Base-by-base conservation (phyloP, 2,329 filamentous ascomycete genomes). In the Blastomyces gilchristii region DNA sequence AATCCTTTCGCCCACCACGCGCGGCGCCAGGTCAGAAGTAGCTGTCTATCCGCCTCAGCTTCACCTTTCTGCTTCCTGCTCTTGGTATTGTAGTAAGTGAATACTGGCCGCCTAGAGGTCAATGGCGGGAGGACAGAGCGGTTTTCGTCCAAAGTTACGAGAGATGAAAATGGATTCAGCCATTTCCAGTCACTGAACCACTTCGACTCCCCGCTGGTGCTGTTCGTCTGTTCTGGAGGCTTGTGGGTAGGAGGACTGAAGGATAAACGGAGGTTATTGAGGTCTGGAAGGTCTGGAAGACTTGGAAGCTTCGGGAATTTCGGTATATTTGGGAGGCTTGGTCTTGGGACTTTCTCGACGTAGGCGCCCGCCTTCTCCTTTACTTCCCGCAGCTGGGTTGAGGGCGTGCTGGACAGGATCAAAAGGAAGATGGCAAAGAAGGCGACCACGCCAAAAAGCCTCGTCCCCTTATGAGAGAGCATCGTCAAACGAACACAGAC, bases 1-100 rank as follows among this genome's bases (percentile, higher is more conserved):
- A 97, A 97, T 12, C 93, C 94, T 70, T 95, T 86, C 0, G 92
- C 91, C 90, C 91, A 97, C 91, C 93, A 97, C 2, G 93, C 92
- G 56, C 91, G 84, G 65, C 92, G 84, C 94, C 94, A 97, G 61
- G 89, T 88, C 63, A 96, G 79, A 58, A 97, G 81, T 64, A 97
- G 78, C 64, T 87, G 83, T 71, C 87, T 87, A 73, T 97, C 90
- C 3, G 90, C 89, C 64, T 88, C 83, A 68, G 84, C 84, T 60
- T 84, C 82, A 22, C 83, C 82, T 58, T 83, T 80, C 41, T 88
- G 83, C 74, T 87, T 87, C 69, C 81, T 81, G 22, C 80, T 74
- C 4, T 83, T 85, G 12, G 84, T 79, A 70, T 96, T 91, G 73
- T 96, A 96, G 75, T 93, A 97, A 67, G 91, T 96, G 76, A 96